Conservation (phyloP, 192 early-diverging fungal genomes). For the Podila horticola region DNA sequence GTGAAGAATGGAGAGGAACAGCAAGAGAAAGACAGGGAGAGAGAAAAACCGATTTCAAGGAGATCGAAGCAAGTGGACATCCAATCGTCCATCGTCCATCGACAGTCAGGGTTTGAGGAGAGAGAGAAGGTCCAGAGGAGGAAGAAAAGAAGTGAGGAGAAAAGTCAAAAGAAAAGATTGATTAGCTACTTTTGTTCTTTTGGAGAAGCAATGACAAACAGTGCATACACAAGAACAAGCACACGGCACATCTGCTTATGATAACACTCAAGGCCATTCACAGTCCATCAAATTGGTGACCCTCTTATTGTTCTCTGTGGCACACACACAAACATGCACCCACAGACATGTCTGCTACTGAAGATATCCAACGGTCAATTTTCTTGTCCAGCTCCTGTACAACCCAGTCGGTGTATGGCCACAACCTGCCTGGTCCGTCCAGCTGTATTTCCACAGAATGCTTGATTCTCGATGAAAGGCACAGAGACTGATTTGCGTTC, state of each 20-base stretch:
- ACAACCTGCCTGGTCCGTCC: too few relatives aligned
- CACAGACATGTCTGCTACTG: too few relatives aligned
- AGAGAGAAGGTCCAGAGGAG: background rate
- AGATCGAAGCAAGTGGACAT: background rate
- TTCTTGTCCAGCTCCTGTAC: too few relatives aligned
- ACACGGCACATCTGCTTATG: background rate
- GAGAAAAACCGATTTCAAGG: background rate
- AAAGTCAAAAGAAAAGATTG: background rate
- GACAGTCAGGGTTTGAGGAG: background rate
- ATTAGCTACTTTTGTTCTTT: conserved; percentile 11
- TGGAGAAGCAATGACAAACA: background rate
- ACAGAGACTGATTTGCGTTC: too few relatives aligned
- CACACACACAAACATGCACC: too few relatives aligned
- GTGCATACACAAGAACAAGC: background rate
- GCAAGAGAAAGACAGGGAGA: background rate
- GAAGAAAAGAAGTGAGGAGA: background rate
- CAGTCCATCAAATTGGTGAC: background rate
- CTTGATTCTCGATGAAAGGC: too few relatives aligned
- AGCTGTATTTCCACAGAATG: too few relatives aligned
- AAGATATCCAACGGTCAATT: too few relatives aligned
- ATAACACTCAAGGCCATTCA: background rate
- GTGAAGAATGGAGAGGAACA: background rate
- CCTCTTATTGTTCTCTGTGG: background rate
- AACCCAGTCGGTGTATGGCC: too few relatives aligned
- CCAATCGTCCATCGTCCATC: background rate